A percentile compares a stretch with the other conserved stretches of the same genome.
phyloP scores from a whole-genome alignment of 2,329 filamentous ascomycete species.

The Exophiala mesophila region DNA sequence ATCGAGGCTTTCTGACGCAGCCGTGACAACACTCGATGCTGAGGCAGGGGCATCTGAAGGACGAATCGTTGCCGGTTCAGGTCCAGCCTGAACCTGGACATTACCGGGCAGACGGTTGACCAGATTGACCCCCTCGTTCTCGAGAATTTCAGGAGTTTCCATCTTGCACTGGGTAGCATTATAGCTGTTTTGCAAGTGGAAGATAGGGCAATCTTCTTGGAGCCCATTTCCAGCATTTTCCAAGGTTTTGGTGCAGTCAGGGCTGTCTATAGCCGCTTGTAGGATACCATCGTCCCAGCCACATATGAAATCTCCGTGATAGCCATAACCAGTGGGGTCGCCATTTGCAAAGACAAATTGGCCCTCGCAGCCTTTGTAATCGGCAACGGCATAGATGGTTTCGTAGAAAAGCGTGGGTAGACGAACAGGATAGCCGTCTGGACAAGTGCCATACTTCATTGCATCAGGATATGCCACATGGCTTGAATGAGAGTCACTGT shows the following conservation, averaged over 20 bases:
- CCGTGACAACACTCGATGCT: background rate
- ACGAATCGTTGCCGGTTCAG: constrained; percentile 33
- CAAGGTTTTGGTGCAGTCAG: constrained; percentile 60
- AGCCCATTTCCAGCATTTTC: constrained; percentile 61
- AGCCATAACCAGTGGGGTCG: constrained; percentile 49
- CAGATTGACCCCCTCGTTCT: constrained; percentile 52
- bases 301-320: constrained; percentile 63
- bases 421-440: constrained; percentile 61
- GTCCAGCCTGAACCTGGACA: constrained; percentile 45
- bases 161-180: constrained; percentile 57
- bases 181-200: constrained; percentile 59
- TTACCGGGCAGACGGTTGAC: constrained; percentile 60
- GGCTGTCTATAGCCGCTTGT: constrained; percentile 60
- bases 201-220: constrained; percentile 70
- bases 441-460: constrained; percentile 73
- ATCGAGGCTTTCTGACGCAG: constrained; percentile 2
- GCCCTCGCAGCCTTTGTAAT: constrained; percentile 59
- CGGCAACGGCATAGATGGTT: constrained; percentile 72
- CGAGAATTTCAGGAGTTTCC: constrained; percentile 51
- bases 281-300: constrained; percentile 66
- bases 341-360: constrained; percentile 64
- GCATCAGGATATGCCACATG: constrained; percentile 75
- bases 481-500: constrained; percentile 50
- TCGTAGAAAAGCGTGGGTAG: constrained; percentile 77
- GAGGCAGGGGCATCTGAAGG: constrained; percentile 2